phyloP scores from a whole-genome alignment of 1,284 basidiomycete species.

The Abortiporus biennis region DNA sequence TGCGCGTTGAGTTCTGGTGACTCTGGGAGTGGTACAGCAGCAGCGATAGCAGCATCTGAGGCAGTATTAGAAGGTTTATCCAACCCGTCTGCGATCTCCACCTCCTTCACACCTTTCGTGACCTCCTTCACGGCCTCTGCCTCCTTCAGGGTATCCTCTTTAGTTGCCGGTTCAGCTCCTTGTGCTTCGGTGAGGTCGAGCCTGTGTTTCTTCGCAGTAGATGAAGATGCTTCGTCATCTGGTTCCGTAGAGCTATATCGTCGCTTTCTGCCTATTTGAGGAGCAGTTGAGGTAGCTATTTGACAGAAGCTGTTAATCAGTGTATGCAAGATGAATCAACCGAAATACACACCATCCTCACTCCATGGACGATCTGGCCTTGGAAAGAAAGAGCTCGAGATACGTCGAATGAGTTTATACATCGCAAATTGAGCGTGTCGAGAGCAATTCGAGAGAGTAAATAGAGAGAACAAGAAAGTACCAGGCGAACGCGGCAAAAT shows the following conservation, averaged over 20 bases:
- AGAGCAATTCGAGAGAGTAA: not conserved
- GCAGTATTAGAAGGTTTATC: slow-evolving; percentile 17
- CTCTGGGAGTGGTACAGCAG: slow-evolving; percentile 46
- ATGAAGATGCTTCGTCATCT: slow-evolving; percentile 30
- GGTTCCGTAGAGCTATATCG: slow-evolving; percentile 49
- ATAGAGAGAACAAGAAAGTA: not conserved
- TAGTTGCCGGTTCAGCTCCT: slow-evolving; percentile 11
- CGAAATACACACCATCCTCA: slow-evolving; percentile 58
- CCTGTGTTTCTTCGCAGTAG: slow-evolving; percentile 40
- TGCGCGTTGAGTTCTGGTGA: slow-evolving; percentile 23
- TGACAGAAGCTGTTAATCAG: too few species aligned
- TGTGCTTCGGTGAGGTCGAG: slow-evolving; percentile 25
- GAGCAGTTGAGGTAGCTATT: slow-evolving; percentile 67
- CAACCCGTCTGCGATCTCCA: slow-evolving; percentile 43
- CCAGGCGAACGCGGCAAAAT: not conserved
- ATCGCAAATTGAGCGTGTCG: slow-evolving; percentile 28
- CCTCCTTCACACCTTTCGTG: slow-evolving; percentile 61
- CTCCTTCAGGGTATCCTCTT: slow-evolving; percentile 22
- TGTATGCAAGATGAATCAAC: too few species aligned
- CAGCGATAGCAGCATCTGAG: slow-evolving; percentile 39
- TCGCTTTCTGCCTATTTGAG: slow-evolving; percentile 60
- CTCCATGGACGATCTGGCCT: slow-evolving; percentile 68
- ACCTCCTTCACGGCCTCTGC: slow-evolving; percentile 61
- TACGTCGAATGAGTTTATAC: slow-evolving; percentile 66
- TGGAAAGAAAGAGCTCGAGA: slow-evolving; percentile 64